Evolutionary conservation across 208 protist genomes (phyloP).

Genomic region (Acanthamoeba sp.): DNA sequence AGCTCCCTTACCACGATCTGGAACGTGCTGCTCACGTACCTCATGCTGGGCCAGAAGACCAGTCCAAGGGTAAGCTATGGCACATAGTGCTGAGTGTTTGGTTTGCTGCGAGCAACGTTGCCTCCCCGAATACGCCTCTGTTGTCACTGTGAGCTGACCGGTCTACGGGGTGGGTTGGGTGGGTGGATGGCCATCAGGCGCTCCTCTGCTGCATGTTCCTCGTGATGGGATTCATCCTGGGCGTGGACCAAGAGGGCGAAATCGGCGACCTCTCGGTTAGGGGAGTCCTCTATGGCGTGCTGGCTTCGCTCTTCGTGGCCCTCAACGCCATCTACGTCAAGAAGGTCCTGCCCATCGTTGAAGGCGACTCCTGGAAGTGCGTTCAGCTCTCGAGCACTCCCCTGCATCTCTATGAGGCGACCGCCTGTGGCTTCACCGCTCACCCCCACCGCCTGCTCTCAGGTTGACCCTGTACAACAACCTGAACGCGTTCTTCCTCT

Average conservation of each 20-base stretch:
- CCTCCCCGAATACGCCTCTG: too few relatives aligned
- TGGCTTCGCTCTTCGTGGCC: slow-evolving; percentile 74
- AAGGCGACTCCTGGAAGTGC: slow-evolving; percentile 38
- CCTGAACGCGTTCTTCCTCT: slow-evolving; percentile 32
- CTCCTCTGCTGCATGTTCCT: neutral
- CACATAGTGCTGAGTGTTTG: slow-evolving; percentile 39
- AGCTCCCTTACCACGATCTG: slow-evolving; percentile 76
- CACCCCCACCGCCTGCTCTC: neutral
- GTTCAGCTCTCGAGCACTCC: too few relatives aligned
- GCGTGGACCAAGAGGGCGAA: slow-evolving; percentile 30
- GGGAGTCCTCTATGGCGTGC: slow-evolving; percentile 73
- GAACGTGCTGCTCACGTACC: slow-evolving; percentile 75
- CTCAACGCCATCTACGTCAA: slow-evolving; percentile 71
- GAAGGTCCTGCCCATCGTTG: neutral
- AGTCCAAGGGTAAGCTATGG: neutral
- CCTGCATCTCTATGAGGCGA: neutral
- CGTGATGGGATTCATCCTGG: neutral
- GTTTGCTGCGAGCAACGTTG: too few relatives aligned
- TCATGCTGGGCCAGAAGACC: slow-evolving; percentile 67
- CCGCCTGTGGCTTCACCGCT: neutral
- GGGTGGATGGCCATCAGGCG: neutral
- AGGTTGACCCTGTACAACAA: slow-evolving; percentile 30
- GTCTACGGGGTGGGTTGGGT: neutral
- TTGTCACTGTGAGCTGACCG: too few relatives aligned
- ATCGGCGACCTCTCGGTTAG: neutral